These are phyloP conservation scores for Sugiyamaella pinicola DNA, from an alignment of 1,139 yeast species.

Conservation along the genomic window DNA sequence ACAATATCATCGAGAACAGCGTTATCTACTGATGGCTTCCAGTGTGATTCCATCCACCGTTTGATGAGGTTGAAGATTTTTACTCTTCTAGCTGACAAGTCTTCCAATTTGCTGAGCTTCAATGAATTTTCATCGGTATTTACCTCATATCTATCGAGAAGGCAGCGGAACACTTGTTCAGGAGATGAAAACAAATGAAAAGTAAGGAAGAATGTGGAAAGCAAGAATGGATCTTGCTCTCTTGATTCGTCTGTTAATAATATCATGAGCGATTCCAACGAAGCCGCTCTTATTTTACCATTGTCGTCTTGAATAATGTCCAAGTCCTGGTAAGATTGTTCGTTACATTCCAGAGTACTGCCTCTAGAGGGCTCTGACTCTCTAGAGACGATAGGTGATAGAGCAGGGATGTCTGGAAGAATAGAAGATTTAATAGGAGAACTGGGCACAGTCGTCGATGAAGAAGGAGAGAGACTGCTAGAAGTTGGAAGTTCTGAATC, in stretches of 20 bases:
- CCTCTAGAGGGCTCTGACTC: constrained; percentile 1
- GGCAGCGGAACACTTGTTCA: constrained; percentile 65
- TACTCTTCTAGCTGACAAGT: constrained; percentile 63
- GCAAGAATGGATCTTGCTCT: constrained; percentile 67
- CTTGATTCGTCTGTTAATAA: constrained; percentile 68
- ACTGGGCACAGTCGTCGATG: constrained; percentile 1
- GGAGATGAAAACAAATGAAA: constrained; percentile 77
- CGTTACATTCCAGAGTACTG: background rate
- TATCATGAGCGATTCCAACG: constrained; percentile 72
- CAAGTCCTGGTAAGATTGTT: background rate
- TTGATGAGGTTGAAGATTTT: constrained; percentile 69
- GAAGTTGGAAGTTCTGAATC: constrained; percentile 13
- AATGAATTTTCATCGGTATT: constrained; percentile 42
- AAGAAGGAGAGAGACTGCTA: constrained; percentile 10
- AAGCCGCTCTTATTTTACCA: constrained; percentile 71
- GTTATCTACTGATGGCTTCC: constrained; percentile 69
- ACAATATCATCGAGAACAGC: constrained; percentile 65
- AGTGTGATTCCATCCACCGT: constrained; percentile 85
- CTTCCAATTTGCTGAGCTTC: constrained; percentile 36
- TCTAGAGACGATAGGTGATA: constrained; percentile 27
- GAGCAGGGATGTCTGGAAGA: constrained; percentile 29
- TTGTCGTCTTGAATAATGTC: constrained; percentile 44
- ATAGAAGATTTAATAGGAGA: constrained; percentile 10
- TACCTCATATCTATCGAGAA: constrained; percentile 67
- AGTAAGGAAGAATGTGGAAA: constrained; percentile 77